Percentiles rank a stretch among this genome's conserved stretches.
Evolutionary conservation across 768 basidiomycete species (phyloP).

Genomic region (Pleurotus platypus): DNA sequence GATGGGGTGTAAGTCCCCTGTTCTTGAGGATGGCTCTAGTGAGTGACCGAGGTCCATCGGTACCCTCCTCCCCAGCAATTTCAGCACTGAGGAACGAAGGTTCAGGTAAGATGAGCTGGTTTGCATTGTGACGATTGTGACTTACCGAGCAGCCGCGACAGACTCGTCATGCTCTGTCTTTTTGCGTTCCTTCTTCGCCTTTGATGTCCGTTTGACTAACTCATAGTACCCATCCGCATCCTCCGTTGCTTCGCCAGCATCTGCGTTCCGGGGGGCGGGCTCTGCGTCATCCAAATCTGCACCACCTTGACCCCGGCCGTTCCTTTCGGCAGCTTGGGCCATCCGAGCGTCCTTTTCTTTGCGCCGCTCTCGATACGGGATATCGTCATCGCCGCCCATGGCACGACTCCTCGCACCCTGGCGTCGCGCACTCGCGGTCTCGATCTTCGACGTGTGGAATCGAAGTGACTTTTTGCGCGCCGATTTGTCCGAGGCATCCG

Average conservation of each 20-base stretch:
- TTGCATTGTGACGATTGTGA: conserved; percentile 8
- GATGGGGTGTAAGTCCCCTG: conserved; percentile 87
- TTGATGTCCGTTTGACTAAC: conserved; percentile 72
- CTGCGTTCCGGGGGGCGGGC: conserved; percentile 32
- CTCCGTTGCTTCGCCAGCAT: conserved; percentile 35
- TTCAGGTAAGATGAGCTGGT: conserved; percentile 7
- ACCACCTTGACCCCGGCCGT: conserved; percentile 48
- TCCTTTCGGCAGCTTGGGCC: conserved; percentile 49
- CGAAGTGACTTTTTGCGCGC: conserved; percentile 79
- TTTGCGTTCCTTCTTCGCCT: conserved; percentile 73
- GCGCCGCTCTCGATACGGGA: conserved; percentile 80
- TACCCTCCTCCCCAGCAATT: conserved; percentile 29
- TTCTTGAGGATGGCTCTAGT: conserved; percentile 92
- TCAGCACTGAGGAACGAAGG: conserved; percentile 17
- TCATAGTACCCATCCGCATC: conserved; percentile 85
- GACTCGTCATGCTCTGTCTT: conserved; percentile 76
- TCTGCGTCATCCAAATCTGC: conserved; percentile 64
- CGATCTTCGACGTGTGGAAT: conserved; percentile 93
- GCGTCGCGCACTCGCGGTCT: conserved; percentile 72
- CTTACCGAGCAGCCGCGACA: conserved; percentile 55
- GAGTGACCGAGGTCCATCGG: conserved; percentile 78
- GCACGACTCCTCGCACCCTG: conserved; percentile 68
- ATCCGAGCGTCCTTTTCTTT: conserved; percentile 57
- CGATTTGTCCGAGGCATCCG: conserved; percentile 81
- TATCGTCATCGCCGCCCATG: conserved; percentile 89